Percentiles rank a stretch among this genome's conserved stretches.
These are phyloP conservation scores for Trichopus zeylanicus DNA, from an alignment of 116 monocot species.

Conservation along the genomic window DNA sequence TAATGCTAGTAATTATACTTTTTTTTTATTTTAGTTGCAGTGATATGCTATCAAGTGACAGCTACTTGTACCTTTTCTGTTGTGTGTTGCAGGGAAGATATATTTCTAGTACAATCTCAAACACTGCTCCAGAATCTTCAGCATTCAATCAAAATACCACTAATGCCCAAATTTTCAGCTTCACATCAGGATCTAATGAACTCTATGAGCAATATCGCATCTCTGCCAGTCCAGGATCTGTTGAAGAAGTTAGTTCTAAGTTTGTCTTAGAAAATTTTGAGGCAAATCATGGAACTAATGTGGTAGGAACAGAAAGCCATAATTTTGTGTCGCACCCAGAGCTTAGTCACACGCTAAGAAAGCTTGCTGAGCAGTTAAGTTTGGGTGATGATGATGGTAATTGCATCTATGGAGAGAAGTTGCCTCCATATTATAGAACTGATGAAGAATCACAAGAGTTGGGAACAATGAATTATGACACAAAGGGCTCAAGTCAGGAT, in stretches of 20 bases:
- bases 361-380: slow-evolving; percentile 58
- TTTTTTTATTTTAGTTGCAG: neutral
- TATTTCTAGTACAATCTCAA: slow-evolving; percentile 20
- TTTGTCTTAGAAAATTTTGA: slow-evolving; percentile 13
- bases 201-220: slow-evolving; percentile 19
- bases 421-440: slow-evolving; percentile 5
- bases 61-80: no score
- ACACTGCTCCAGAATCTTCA: slow-evolving; percentile 21
- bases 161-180: slow-evolving; percentile 4
- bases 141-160: slow-evolving; percentile 10
- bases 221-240: slow-evolving; percentile 37
- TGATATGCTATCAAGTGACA: no score
- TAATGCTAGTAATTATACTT: neutral
- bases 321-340: slow-evolving; percentile 16
- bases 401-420: slow-evolving; percentile 25
- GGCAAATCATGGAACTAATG: slow-evolving; percentile 1
- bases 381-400: slow-evolving; percentile 58
- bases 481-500: neutral
- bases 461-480: neutral
- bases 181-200: slow-evolving; percentile 15
- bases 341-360: slow-evolving; percentile 42
- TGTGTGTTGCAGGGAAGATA: slow-evolving; percentile 48
- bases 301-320: slow-evolving; percentile 16
- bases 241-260: slow-evolving; percentile 57
- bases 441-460: neutral